These are phyloP conservation scores for Naegleria gruberi DNA, from an alignment of 208 protist genomes.

Conservation along the genomic window DNA sequence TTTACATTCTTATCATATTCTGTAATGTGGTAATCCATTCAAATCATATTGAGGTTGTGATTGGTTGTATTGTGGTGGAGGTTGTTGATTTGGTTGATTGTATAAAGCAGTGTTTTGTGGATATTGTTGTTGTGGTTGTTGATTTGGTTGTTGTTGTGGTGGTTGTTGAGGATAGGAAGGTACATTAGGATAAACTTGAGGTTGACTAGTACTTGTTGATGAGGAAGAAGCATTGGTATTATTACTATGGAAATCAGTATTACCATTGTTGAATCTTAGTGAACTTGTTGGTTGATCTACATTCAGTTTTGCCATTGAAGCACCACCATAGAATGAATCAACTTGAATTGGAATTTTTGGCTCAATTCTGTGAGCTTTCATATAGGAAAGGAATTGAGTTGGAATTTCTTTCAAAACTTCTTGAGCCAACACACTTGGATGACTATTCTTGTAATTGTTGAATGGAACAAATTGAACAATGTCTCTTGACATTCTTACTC, in stretches of 20 bases:
- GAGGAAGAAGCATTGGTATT: neutral
- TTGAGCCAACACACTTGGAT: slow-evolving; percentile 42
- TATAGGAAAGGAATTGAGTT: slow-evolving; percentile 36
- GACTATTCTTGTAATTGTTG: slow-evolving; percentile 38
- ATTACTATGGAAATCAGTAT: neutral
- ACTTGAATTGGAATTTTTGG: neutral
- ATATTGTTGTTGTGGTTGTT: neutral
- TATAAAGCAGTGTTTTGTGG: neutral
- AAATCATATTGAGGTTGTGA: neutral
- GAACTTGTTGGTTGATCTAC: neutral
- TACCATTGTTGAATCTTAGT: neutral
- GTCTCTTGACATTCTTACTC: slow-evolving; percentile 32
- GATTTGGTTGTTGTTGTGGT: neutral
- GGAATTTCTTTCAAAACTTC: slow-evolving; percentile 52
- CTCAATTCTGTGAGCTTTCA: neutral
- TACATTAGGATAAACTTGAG: neutral
- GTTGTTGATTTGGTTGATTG: too few species aligned
- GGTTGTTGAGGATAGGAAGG: neutral
- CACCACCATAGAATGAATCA: neutral
- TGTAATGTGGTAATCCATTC: neutral
- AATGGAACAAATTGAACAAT: slow-evolving; percentile 66
- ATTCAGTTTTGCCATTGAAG: neutral
- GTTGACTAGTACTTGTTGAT: neutral
- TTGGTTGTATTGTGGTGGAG: too few species aligned
- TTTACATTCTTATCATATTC: neutral